Percentiles rank a stretch among this genome's conserved stretches.
These are phyloP conservation scores for Rhodotorula mucilaginosa DNA, from an alignment of 1,284 basidiomycete genomes.

Conservation along the genomic window DNA sequence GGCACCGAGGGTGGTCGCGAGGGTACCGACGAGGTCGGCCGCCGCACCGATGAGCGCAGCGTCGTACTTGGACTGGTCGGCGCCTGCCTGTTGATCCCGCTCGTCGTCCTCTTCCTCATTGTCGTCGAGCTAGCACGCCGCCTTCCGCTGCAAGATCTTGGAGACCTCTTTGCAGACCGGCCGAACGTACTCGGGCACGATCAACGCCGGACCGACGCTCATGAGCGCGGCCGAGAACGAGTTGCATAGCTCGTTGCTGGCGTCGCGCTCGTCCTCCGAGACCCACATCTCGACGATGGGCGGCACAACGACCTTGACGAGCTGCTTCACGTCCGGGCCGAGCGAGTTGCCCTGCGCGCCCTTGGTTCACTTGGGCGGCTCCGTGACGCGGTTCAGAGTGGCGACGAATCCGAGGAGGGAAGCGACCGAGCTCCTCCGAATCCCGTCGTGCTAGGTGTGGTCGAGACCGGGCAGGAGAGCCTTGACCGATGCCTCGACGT, in stretches of 20 bases:
- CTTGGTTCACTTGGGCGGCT: conserved; percentile 76
- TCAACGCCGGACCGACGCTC: conserved; percentile 43
- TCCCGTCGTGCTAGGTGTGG: conserved; percentile 93
- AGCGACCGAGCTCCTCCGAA: conserved; percentile 88
- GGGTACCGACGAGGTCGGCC: conserved; percentile 85
- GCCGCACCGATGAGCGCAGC: conserved; percentile 92
- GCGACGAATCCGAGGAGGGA: conserved; percentile 86
- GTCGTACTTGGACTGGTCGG: conserved; percentile 86
- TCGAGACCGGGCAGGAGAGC: conserved; percentile 78
- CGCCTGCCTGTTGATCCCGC: conserved; percentile 61
- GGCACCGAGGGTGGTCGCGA: conserved; percentile 70
- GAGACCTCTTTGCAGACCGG: conserved; percentile 73
- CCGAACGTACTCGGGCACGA: conserved; percentile 59
- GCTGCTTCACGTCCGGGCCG: conserved; percentile 66
- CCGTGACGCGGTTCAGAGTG: conserved; percentile 86
- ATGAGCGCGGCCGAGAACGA: conserved; percentile 44
- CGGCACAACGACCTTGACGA: conserved; percentile 73
- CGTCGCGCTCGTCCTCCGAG: conserved; percentile 84
- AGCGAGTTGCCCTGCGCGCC: conserved; percentile 54
- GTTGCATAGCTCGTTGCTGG: conserved; percentile 45
- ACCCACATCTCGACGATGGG: conserved; percentile 85
- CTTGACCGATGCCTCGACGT: conserved; percentile 64
- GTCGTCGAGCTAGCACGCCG: conserved; percentile 93
- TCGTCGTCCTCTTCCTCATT: conserved; percentile 91
- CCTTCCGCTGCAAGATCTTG: conserved; percentile 86